Evolutionary conservation across 2,329 filamentous ascomycete species (phyloP), one percentile per base, ranked within the genome.

Genomic region (Didymella glomerata): DNA sequence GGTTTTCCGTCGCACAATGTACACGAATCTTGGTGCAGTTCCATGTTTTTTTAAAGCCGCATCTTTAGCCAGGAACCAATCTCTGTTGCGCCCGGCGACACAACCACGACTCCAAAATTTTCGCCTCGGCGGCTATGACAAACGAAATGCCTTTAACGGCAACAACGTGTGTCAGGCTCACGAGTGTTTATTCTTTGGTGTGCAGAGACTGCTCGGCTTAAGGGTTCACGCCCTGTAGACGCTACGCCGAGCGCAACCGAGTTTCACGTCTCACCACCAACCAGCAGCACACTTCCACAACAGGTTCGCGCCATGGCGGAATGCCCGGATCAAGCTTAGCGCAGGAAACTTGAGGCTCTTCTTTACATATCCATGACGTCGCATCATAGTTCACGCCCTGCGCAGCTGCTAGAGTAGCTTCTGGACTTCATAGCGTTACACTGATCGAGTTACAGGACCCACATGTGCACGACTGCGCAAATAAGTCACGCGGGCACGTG

Each of bases 61-160:
- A 61, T 27, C 38, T 40, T 45, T 36, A 25, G 18, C 44, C 28
- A 42, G 47, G 42, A 40, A 57, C 67, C 67, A 67, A 68, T 68
- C 46, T 60, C 14, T 16, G 11, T 28, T 3, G 14, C 22, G 4
- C 28, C 25, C 46, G 36, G 32, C 54, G 48, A 52, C 67, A 69
- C 62, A 61, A 54, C 55, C 46, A 58, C 57, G 51, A n/a, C 25
- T 11, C n/a, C 34, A 2, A 50, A 54, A 50, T 57, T 60, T 59
- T 53, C 28, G 44, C 40, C 57, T 38, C 24, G 54, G 32, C 51
- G 9, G 52, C 63, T 66, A 66, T 70, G 68, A 70, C 68, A 70
- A 62, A 70, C 50, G 40, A 62, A 55, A 68, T 68, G 32, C 57
- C 67, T 45, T 57, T 66, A 62, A 69, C 48, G 60, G 68, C 53